Percentiles rank a stretch among this genome's conserved stretches.
These are phyloP conservation scores for Ceratobasidium sp. DNA, from an alignment of 1,284 basidiomycete genomes.

Conservation along the genomic window DNA sequence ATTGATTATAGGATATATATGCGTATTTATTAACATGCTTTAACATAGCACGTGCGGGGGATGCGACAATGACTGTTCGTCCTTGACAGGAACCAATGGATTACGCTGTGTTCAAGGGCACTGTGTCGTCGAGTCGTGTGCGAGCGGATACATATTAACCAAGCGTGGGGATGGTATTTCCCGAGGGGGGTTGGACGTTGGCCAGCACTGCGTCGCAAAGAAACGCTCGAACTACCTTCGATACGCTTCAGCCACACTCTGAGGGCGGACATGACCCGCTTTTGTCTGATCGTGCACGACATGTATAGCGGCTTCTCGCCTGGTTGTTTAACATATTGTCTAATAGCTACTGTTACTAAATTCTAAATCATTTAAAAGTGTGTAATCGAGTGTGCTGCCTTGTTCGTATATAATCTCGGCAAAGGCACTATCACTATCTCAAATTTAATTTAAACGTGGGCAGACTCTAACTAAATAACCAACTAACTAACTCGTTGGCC, in stretches of 20 bases:
- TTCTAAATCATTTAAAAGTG: too few species aligned
- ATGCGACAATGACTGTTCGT: slow-evolving; percentile 7
- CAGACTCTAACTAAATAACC: too few species aligned
- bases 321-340: too few species aligned
- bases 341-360: too few species aligned
- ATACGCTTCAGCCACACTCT: not conserved
- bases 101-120: not conserved
- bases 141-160: not conserved
- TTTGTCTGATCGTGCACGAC: not conserved
- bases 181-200: slow-evolving; percentile 9
- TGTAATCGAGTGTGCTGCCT: too few species aligned
- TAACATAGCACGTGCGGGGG: slow-evolving; percentile 1
- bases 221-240: not conserved
- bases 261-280: not conserved
- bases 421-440: too few species aligned
- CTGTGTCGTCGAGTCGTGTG: slow-evolving; percentile 6
- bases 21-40: not conserved
- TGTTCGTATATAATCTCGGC: too few species aligned
- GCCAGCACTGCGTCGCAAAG: not conserved
- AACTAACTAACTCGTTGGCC: too few species aligned
- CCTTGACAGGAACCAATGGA: not conserved
- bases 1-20: not conserved
- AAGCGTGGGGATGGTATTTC: slow-evolving; percentile 5
- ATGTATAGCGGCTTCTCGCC: too few species aligned
- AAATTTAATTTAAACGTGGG: too few species aligned